A percentile compares a stretch with the other conserved stretches of the same genome.
Evolutionary conservation across 2,329 filamentous ascomycete genomes (phyloP).

Genomic region (Talaromyces sp.): DNA sequence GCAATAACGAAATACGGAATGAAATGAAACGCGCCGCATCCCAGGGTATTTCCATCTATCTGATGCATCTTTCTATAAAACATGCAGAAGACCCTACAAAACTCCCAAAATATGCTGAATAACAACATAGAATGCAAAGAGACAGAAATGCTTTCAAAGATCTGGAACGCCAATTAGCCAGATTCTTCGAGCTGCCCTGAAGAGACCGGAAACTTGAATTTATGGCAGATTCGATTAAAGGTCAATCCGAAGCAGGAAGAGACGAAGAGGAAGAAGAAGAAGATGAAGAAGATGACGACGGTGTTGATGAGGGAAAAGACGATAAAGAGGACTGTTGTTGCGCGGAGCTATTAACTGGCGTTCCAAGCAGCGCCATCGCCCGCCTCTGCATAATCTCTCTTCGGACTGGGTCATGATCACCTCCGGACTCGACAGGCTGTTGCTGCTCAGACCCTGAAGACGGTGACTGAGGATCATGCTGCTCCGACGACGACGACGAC

Average conservation of each 20-base stretch:
- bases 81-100: neutral
- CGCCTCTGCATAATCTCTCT: constrained; percentile 11
- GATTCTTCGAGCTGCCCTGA: neutral
- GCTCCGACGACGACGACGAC: neutral
- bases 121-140: neutral
- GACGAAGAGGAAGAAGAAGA: neutral
- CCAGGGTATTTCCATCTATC: too few relatives aligned
- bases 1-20: neutral
- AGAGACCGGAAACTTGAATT: neutral
- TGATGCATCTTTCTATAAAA: neutral
- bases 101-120: neutral
- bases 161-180: neutral
- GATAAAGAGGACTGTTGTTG: neutral
- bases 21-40: neutral
- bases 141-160: neutral
- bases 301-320: neutral
- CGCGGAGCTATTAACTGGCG: neutral
- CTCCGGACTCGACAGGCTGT: neutral
- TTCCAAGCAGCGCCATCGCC: constrained; percentile 9
- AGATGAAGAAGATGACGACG: neutral
- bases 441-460: neutral
- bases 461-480: neutral
- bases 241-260: neutral
- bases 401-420: neutral
- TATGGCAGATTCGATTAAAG: neutral